Base-by-base conservation (phyloP, 257 asterid species). In the Salvia miltiorrhiza region DNA sequence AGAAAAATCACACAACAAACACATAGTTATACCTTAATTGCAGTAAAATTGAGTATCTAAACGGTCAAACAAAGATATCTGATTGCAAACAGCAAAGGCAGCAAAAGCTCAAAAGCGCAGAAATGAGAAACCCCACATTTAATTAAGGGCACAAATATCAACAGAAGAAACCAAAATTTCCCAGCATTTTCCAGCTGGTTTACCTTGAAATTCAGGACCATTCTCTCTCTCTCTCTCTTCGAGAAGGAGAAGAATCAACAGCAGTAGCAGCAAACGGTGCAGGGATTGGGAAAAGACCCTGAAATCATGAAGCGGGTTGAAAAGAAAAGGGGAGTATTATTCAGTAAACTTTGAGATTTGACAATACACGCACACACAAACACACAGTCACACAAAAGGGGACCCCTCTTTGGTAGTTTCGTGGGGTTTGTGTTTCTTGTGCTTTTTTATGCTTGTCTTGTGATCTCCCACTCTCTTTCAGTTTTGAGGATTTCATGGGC, bases 161-260 rank as follows among this genome's bases (percentile, higher is more conserved):
- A 14, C 33, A 47, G n/a, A 5, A 14, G 6, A 14, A 77, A 64
- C 8, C 24, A 44, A 24, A 3, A 61, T 4, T 58, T 37, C 35
- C 10, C 10, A 47, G 52, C 57, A 64, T n/a, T 53, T 30, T 64
- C 23, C 73, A 52, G 40, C 37, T 44, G 23, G 24, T 41, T 63
- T 71, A 81, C 88, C 83, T 83, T 71, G 75, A 70, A 78, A 76
- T 72, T 70, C 28, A 32, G 60, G 65, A 75, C 63, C 84, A 76
- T 82, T 20, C 48, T 55, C 41, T 7, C 65, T 39, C 35, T 48
- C 30, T 44, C 49, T 58, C 35, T 63, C 63, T 26, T 19, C 2
- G 43, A 37, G 43, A 9, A 37, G 43, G 43, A 37, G 43, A 10
- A 37, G 74, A 65, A 65, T 73, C 74, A 55, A 63, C 41, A 40